A percentile compares a stretch with the other conserved stretches of the same genome.
These are phyloP conservation scores for Arachis stenosperma DNA, from an alignment of 306 rosid species.

Conservation along the genomic window DNA sequence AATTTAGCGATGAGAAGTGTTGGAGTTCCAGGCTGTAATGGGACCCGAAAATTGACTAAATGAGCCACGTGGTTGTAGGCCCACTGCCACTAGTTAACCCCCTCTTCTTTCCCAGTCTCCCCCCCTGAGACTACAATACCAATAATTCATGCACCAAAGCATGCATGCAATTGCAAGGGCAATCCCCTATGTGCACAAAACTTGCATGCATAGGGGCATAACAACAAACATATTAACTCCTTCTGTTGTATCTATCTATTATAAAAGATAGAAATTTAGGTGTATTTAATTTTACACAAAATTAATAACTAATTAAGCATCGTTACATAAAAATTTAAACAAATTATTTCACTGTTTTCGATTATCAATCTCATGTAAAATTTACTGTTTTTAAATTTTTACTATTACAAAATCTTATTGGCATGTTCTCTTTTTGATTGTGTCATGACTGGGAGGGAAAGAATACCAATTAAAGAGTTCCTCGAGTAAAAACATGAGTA, in stretches of 20 bases:
- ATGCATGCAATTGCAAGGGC: neutral
- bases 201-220: neutral
- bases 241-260: neutral
- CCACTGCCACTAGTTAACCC: neutral
- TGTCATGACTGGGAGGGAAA: neutral
- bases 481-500: too few species aligned
- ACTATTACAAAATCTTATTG: neutral
- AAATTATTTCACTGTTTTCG: too few species aligned
- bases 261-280: too few species aligned
- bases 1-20: constrained; percentile 2
- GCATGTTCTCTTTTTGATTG: neutral
- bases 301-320: too few species aligned
- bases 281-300: too few species aligned
- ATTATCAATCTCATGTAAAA: too few species aligned
- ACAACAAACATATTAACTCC: neutral
- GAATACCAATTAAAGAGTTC: too few species aligned
- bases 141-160: neutral
- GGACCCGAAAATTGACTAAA: constrained; percentile 23
- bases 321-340: too few species aligned
- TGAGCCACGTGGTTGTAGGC: constrained; percentile 10
- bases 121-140: neutral
- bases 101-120: neutral
- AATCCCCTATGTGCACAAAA: neutral
- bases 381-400: too few species aligned
- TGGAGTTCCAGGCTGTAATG: constrained; percentile 33